These are phyloP conservation scores for Erythrobasidium yunnanense DNA, from an alignment of 768 basidiomycete genomes.

Conservation along the genomic window DNA sequence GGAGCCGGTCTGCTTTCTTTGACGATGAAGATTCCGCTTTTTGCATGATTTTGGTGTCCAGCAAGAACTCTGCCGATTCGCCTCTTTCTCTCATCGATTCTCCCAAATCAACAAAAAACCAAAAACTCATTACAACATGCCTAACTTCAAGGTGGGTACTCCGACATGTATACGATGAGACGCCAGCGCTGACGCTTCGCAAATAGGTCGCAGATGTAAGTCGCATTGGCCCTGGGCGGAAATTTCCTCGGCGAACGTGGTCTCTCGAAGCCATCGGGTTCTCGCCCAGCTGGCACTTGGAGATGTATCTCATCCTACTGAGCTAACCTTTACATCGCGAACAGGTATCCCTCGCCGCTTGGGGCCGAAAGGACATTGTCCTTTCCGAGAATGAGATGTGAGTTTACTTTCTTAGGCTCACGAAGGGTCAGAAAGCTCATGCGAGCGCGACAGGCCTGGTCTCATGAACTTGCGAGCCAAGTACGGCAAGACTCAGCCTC, in stretches of 20 bases:
- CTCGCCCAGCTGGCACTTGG: background rate
- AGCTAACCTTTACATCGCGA: conserved; percentile 53
- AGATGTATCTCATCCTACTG: background rate
- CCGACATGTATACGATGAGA: background rate
- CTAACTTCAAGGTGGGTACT: conserved; percentile 25
- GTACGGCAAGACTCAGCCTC: conserved; percentile 69
- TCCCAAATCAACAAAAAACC: background rate
- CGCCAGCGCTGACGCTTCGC: background rate
- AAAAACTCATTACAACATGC: conserved; percentile 13
- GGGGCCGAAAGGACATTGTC: conserved; percentile 98
- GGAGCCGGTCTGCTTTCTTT: conserved; percentile 1
- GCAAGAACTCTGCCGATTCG: conserved; percentile 1
- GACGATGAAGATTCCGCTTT: too few relatives aligned
- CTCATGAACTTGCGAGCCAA: conserved; percentile 55
- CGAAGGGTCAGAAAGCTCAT: background rate
- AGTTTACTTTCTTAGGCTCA: conserved; percentile 24
- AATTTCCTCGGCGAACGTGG: background rate
- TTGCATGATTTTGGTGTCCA: background rate
- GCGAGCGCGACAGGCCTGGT: conserved; percentile 83
- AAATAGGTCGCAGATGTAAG: conserved; percentile 20
- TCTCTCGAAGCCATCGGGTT: background rate
- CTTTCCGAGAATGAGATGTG: conserved; percentile 76
- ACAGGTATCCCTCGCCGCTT: conserved; percentile 77
- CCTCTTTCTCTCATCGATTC: background rate
- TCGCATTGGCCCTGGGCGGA: background rate